Percentiles rank a stretch among this genome's conserved stretches.
Conservation (phyloP, 805 yeast genomes). For the Kuraishia piskuri region DNA sequence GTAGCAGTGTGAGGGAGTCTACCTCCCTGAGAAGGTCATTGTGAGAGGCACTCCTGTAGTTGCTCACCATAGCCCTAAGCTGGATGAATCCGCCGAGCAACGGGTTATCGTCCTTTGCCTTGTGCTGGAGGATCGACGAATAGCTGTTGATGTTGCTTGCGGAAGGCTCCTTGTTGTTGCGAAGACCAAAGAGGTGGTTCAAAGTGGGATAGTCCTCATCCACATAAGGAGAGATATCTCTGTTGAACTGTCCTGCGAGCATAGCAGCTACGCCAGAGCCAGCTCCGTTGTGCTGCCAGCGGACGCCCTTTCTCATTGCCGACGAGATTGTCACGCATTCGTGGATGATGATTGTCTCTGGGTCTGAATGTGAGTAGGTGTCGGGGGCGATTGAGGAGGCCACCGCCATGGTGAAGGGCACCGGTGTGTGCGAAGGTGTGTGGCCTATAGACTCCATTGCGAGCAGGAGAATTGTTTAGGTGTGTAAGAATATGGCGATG, state of each 20-base stretch:
- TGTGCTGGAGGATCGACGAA: constrained; percentile 2
- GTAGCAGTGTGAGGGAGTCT: constrained; percentile 66
- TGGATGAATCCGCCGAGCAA: constrained; percentile 74
- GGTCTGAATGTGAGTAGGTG: constrained; percentile 30
- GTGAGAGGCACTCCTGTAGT: constrained; percentile 26
- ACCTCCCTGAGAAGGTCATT: constrained; percentile 34
- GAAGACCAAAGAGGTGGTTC: constrained; percentile 13
- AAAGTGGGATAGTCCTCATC: constrained; percentile 21
- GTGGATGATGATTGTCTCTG: constrained; percentile 73
- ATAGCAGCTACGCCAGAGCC: constrained; percentile 74
- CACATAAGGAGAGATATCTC: constrained; percentile 17
- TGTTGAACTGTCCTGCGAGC: constrained; percentile 44
- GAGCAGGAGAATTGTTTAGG: too few species aligned
- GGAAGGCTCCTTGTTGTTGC: constrained; percentile 16
- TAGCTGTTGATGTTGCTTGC: constrained; percentile 4
- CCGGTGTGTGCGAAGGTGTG: constrained; percentile 3
- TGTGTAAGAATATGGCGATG: background rate
- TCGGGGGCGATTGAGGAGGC: too few species aligned
- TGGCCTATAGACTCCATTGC: background rate
- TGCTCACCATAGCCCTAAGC: constrained; percentile 61
- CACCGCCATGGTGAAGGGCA: background rate
- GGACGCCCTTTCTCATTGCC: constrained; percentile 81
- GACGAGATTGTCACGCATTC: constrained; percentile 84
- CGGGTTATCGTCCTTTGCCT: constrained; percentile 35
- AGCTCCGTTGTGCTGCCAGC: constrained; percentile 44